Conservation (phyloP, 805 yeast genomes). For the Myxozyma neglecta region DNA sequence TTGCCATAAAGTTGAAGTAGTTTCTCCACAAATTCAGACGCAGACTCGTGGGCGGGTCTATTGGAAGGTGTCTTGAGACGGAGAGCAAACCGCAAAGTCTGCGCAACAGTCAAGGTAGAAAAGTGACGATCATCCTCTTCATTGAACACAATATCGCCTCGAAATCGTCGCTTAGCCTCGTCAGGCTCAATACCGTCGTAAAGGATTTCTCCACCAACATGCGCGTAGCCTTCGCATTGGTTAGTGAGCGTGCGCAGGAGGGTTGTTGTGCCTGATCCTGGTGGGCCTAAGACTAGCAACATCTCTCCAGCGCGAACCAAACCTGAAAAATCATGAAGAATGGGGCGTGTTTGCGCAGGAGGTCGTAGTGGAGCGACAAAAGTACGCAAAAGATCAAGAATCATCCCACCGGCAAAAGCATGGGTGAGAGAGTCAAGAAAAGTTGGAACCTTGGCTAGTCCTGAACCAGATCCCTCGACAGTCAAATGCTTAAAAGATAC, state of each 20-base stretch:
- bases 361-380: slow-evolving; percentile 17
- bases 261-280: slow-evolving; percentile 63
- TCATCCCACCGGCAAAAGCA: slow-evolving; percentile 13
- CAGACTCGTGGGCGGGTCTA: slow-evolving; percentile 51
- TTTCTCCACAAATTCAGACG: slow-evolving; percentile 55
- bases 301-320: slow-evolving; percentile 63
- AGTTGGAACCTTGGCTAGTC: slow-evolving; percentile 16
- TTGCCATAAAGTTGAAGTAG: slow-evolving; percentile 54
- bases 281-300: slow-evolving; percentile 68
- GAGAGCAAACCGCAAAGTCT: slow-evolving; percentile 67
- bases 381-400: slow-evolving; percentile 2
- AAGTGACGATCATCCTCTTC: slow-evolving; percentile 70
- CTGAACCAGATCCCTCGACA: slow-evolving; percentile 24
- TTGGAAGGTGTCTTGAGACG: slow-evolving; percentile 61
- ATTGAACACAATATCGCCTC: slow-evolving; percentile 71
- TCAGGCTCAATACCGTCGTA: slow-evolving; percentile 63
- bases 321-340: slow-evolving; percentile 39
- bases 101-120: slow-evolving; percentile 66
- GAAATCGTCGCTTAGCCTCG: slow-evolving; percentile 59
- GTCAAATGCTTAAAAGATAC: slow-evolving; percentile 26
- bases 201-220: slow-evolving; percentile 54
- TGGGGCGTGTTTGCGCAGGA: slow-evolving; percentile 27
- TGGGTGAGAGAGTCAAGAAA: slow-evolving; percentile 15
- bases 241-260: slow-evolving; percentile 57
- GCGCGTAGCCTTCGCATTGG: slow-evolving; percentile 27